These are phyloP conservation scores for Rhododendron molle DNA, from an alignment of 148 eudicot species.

Conservation along the genomic window DNA sequence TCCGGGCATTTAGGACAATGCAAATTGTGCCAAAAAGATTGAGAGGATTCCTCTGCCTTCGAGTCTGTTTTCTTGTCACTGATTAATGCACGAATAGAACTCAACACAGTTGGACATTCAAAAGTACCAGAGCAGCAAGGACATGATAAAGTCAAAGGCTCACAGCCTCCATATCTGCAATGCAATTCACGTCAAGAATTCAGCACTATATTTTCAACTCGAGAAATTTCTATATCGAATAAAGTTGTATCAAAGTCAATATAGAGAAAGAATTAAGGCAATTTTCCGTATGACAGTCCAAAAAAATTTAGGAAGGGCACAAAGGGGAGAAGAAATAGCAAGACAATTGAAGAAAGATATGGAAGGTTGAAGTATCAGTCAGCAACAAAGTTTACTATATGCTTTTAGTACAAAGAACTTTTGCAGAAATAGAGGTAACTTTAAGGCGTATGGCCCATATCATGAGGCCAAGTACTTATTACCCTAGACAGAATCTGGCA, in stretches of 20 bases:
- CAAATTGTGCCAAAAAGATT: constrained; percentile 56
- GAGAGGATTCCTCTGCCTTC: constrained; percentile 31
- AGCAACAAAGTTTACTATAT: not conserved
- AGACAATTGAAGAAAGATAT: not conserved
- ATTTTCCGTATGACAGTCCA: not conserved
- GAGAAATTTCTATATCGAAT: not conserved
- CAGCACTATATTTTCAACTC: not conserved
- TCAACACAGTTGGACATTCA: constrained; percentile 69
- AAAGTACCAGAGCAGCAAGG: constrained; percentile 76
- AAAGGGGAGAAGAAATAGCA: not conserved
- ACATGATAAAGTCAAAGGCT: constrained; percentile 69
- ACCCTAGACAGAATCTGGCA: not conserved
- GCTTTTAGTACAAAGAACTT: not conserved
- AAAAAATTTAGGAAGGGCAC: not conserved
- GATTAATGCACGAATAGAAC: constrained; percentile 48
- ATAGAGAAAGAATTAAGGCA: not conserved
- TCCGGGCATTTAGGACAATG: constrained; percentile 83
- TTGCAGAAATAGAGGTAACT: not conserved
- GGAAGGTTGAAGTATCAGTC: not conserved
- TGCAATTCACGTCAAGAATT: not conserved
- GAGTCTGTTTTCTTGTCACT: constrained; percentile 34
- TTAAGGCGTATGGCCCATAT: not conserved
- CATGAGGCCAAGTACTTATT: not conserved
- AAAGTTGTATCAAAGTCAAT: not conserved
- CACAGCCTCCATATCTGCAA: constrained; percentile 85